phyloP scores from a whole-genome alignment of 2,329 filamentous ascomycete species.

The Colletotrichum sidae region DNA sequence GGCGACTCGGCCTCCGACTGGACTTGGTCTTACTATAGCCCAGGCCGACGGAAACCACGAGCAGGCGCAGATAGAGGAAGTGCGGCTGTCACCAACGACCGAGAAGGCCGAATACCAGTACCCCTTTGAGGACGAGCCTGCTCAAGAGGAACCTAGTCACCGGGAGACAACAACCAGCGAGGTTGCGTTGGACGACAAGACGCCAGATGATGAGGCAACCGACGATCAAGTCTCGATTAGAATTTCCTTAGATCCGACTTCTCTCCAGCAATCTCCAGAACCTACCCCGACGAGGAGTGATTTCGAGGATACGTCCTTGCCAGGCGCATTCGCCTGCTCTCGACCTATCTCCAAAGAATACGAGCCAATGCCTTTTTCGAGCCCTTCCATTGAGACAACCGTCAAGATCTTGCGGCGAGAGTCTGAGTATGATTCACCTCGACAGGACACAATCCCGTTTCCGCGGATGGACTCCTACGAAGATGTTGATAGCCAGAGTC shows the following conservation, averaged over 20 bases:
- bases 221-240: slow-evolving; percentile 54
- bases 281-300: slow-evolving; percentile 43
- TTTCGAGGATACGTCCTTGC: slow-evolving; percentile 41
- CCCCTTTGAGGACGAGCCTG: slow-evolving; percentile 60
- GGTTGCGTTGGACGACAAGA: too few species aligned
- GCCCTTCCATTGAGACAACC: slow-evolving; percentile 56
- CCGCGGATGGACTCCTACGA: slow-evolving; percentile 50
- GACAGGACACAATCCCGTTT: slow-evolving; percentile 46
- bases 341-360: slow-evolving; percentile 46
- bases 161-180: too few species aligned
- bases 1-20: slow-evolving; percentile 33
- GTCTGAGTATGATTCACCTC: slow-evolving; percentile 46
- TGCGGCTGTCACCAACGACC: slow-evolving; percentile 38
- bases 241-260: slow-evolving; percentile 52
- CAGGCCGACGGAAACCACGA: slow-evolving; percentile 29
- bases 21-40: slow-evolving; percentile 32
- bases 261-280: slow-evolving; percentile 41
- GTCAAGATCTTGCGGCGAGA: slow-evolving; percentile 63
- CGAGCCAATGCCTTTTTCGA: slow-evolving; percentile 53
- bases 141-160: not conserved
- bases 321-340: slow-evolving; percentile 45
- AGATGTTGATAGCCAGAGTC: slow-evolving; percentile 54
- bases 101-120: slow-evolving; percentile 59
- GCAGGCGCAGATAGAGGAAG: slow-evolving; percentile 33
- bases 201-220: not conserved